Evolutionary conservation across 1,139 yeast species (phyloP).

Genomic region (Diutina sp.): DNA sequence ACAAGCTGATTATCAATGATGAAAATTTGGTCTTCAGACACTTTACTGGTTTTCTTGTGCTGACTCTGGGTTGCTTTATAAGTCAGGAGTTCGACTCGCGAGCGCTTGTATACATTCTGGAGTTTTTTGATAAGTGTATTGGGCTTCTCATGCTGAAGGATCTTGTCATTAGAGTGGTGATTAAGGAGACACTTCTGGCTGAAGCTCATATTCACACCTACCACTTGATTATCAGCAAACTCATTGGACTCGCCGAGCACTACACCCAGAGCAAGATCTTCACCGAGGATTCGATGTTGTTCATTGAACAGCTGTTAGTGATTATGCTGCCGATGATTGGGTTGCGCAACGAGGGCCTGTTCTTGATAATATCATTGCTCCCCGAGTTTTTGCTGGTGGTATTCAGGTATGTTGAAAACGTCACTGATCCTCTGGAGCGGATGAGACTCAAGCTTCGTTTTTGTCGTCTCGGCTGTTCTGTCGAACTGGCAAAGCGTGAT

Average conservation of each 20-base stretch:
- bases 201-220: slow-evolving; percentile 36
- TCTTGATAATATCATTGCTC: slow-evolving; percentile 20
- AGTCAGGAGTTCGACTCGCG: slow-evolving; percentile 18
- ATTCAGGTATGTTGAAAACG: slow-evolving; percentile 19
- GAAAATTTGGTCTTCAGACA: slow-evolving; percentile 39
- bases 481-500: slow-evolving; percentile 28
- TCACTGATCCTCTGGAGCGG: slow-evolving; percentile 15
- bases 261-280: slow-evolving; percentile 15
- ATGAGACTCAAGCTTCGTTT: slow-evolving; percentile 44
- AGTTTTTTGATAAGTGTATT: slow-evolving; percentile 39
- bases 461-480: slow-evolving; percentile 39
- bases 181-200: slow-evolving; percentile 29
- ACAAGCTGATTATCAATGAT: slow-evolving; percentile 13
- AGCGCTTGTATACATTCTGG: slow-evolving; percentile 18
- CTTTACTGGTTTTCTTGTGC: slow-evolving; percentile 40
- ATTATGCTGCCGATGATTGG: slow-evolving; percentile 26
- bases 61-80: slow-evolving; percentile 25
- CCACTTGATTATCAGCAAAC: slow-evolving; percentile 21
- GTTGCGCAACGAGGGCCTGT: slow-evolving; percentile 25
- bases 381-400: slow-evolving; percentile 21
- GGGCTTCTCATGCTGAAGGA: slow-evolving; percentile 36
- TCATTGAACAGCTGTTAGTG: slow-evolving; percentile 26
- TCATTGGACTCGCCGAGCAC: slow-evolving; percentile 13
- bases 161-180: slow-evolving; percentile 33
- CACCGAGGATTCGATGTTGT: slow-evolving; percentile 20